phyloP scores from a whole-genome alignment of 2,329 filamentous ascomycete genomes.

The Fusarium marasasianum region DNA sequence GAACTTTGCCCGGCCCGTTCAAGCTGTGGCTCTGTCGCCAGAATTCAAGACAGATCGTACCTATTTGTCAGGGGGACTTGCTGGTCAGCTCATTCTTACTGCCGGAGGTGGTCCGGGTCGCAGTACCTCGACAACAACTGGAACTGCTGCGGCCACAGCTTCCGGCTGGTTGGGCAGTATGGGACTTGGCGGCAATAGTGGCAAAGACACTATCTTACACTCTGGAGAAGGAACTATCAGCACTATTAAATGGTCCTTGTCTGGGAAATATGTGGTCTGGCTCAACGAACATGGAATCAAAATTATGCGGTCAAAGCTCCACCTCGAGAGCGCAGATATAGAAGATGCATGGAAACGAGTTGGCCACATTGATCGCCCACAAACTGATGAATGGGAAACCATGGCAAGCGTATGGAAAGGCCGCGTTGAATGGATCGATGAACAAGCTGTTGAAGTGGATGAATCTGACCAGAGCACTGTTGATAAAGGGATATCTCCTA shows the following conservation, averaged over 20 bases:
- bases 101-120: constrained; percentile 81
- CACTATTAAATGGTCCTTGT: constrained; percentile 93
- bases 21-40: constrained; percentile 92
- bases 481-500: constrained; percentile 53
- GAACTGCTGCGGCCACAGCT: constrained; percentile 82
- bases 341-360: constrained; percentile 95
- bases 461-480: constrained; percentile 58
- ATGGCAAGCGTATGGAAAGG: constrained; percentile 98
- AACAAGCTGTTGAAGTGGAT: constrained; percentile 78
- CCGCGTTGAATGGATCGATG: constrained; percentile 91
- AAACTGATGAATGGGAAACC: constrained; percentile 88
- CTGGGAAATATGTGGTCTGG: constrained; percentile 93
- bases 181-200: constrained; percentile 79
- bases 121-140: constrained; percentile 87
- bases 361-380: constrained; percentile 89
- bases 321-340: constrained; percentile 77
- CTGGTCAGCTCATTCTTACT: constrained; percentile 88
- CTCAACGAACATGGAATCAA: constrained; percentile 97
- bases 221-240: constrained; percentile 92
- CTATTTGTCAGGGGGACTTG: constrained; percentile 90
- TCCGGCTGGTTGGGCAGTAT: constrained; percentile 92
- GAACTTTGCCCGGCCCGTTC: constrained; percentile 92
- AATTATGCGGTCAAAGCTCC: constrained; percentile 91
- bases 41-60: constrained; percentile 90
- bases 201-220: constrained; percentile 87